phyloP scores from a whole-genome alignment of 768 basidiomycete genomes.

The Mycena leptocephala region DNA sequence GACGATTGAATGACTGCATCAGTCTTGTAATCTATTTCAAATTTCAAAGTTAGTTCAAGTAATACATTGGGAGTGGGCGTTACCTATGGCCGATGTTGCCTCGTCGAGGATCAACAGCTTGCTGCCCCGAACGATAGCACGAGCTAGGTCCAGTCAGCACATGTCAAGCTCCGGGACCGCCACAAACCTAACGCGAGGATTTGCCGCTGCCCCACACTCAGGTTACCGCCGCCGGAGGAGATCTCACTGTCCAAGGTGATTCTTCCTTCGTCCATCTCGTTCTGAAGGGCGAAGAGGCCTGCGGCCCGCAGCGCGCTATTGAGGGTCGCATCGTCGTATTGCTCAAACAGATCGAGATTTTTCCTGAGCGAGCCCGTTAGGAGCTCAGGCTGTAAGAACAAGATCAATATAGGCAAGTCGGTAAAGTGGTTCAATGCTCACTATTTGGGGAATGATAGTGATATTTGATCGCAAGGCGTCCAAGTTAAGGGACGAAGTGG shows the following conservation, averaged over 20 bases:
- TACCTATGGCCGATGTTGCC: slow-evolving; percentile 29
- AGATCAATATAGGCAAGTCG: background rate
- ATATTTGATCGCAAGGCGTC: slow-evolving; percentile 61
- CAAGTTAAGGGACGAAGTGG: slow-evolving; percentile 58
- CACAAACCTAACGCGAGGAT: slow-evolving; percentile 58
- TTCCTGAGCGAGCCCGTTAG: slow-evolving; percentile 61
- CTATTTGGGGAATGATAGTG: slow-evolving; percentile 61
- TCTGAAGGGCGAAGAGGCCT: slow-evolving; percentile 54
- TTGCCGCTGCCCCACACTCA: slow-evolving; percentile 65
- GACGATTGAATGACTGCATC: slow-evolving; percentile 62
- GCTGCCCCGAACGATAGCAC: slow-evolving; percentile 37
- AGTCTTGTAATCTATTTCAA: slow-evolving; percentile 48
- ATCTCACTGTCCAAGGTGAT: slow-evolving; percentile 51
- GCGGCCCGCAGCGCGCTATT: slow-evolving; percentile 55
- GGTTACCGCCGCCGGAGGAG: slow-evolving; percentile 48
- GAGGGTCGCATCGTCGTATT: slow-evolving; percentile 60
- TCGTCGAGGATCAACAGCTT: slow-evolving; percentile 41
- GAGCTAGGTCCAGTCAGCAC: slow-evolving; percentile 14
- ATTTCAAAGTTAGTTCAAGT: background rate
- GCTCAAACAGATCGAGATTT: slow-evolving; percentile 65
- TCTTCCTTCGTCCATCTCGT: slow-evolving; percentile 47
- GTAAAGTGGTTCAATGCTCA: slow-evolving; percentile 34
- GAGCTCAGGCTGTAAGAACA: slow-evolving; percentile 47
- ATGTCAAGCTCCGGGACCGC: background rate
- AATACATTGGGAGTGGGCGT: background rate